These are phyloP conservation scores for Talaromyces rugulosus DNA, from an alignment of 2,329 filamentous ascomycete species.

Conservation along the genomic window DNA sequence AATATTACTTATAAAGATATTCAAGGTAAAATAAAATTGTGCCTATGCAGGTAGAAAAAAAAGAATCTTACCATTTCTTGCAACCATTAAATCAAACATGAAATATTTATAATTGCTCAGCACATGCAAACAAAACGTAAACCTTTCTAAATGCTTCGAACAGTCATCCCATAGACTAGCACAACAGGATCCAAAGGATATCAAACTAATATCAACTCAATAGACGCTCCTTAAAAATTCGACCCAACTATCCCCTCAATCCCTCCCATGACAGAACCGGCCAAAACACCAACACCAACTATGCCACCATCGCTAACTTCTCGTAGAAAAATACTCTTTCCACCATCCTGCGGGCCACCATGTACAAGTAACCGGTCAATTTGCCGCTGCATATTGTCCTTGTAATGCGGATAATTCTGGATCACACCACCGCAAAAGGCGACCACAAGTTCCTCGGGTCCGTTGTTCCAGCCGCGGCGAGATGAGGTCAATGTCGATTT, in stretches of 20 bases:
- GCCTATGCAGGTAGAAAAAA: no score
- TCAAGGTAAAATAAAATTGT: no score
- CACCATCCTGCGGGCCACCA: conserved; percentile 38
- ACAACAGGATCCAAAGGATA: neutral
- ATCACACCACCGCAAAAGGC: conserved; percentile 77
- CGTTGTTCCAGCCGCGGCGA: conserved; percentile 24
- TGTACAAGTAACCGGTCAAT: conserved; percentile 51
- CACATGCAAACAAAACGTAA: neutral
- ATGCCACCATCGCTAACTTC: conserved; percentile 50
- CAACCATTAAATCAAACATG: neutral
- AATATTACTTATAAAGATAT: no score
- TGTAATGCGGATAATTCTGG: conserved; percentile 67
- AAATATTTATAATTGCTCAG: neutral
- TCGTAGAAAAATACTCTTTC: conserved; percentile 45
- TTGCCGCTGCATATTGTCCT: conserved; percentile 63
- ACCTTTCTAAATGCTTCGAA: neutral
- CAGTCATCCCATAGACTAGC: no score
- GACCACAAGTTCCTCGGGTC: conserved; percentile 60
- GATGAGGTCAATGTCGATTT: conserved; percentile 2
- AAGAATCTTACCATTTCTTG: no score
- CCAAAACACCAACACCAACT: conserved; percentile 49
- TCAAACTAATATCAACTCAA: neutral
- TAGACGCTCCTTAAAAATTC: neutral
- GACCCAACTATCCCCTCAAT: conserved; percentile 26
- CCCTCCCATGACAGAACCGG: conserved; percentile 37